Base-by-base conservation (phyloP, 2,329 filamentous ascomycete genomes). In the Apiospora koreana region DNA sequence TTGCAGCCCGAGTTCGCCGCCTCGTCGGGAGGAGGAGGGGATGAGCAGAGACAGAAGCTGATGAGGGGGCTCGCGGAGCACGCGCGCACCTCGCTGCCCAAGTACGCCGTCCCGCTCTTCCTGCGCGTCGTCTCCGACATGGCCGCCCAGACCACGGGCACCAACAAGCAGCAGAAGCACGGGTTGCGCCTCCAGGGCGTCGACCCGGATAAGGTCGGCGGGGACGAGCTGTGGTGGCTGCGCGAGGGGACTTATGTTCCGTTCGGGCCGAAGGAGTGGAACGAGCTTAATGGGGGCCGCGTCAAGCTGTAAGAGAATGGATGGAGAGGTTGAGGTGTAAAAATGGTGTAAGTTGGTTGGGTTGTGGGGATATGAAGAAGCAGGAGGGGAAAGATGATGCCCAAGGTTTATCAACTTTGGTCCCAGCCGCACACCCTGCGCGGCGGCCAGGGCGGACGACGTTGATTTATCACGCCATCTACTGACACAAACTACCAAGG, bases 101-200 rank as follows among this genome's bases (percentile, higher is more conserved):
- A 86, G 66, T 97, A 93, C 76, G 94, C 94, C 0, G 87, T 91
- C 5, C 94, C 94, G 0, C 75, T 96, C 0, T 97, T 97, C 81
- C 79, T 97, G 65, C 86, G 94, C 16, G 81, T 94, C 7, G 86
- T 91, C 9, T 84, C 82, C 35, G 86, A 87, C 35, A 81, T 87
- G 64, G 80, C 82, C 3, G 86, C 89, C 74, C 89, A 92, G 76
- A 86, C 89, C 1, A 97, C 94, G 5, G 94, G 94, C 0, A 97
- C 94, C 65, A 93, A 94, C 77, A 97, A 97, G 85, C 93, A 97
- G 83, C 92, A 95, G 81, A 97, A 97, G 81, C 89, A 92, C 73
- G 81, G 84, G 0, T 79, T 97, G 73, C 85, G 93, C n/a, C 84
- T 86, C 2, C 87, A 95, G 72, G 94, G 94, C 0, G 93, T 95